phyloP scores from a whole-genome alignment of 495 filamentous ascomycete species.

The Penicillium coffeae region DNA sequence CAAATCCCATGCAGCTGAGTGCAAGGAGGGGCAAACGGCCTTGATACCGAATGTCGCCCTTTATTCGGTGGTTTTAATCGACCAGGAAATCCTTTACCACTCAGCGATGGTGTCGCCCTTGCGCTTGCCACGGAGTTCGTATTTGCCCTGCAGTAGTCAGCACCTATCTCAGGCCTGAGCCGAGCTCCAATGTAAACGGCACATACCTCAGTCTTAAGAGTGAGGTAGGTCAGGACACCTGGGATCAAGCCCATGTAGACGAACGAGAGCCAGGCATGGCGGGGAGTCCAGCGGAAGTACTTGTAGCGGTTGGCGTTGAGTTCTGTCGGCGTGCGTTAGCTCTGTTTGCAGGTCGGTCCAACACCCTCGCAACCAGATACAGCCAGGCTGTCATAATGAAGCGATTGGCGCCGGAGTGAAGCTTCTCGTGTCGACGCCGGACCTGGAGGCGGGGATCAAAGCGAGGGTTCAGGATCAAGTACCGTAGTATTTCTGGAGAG shows the following conservation, averaged over 20 bases:
- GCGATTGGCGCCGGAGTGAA: background rate
- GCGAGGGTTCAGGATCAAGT: slow-evolving; percentile 26
- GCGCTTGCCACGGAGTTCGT: slow-evolving; percentile 78
- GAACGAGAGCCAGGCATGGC: slow-evolving; percentile 75
- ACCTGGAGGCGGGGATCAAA: slow-evolving; percentile 1
- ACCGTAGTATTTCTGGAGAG: slow-evolving; percentile 72
- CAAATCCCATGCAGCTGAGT: no score
- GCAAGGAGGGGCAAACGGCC: no score
- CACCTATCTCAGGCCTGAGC: no score
- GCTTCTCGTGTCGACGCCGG: background rate
- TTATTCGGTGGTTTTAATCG: background rate
- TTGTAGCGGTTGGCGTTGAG: slow-evolving; percentile 83
- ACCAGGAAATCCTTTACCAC: slow-evolving; percentile 45
- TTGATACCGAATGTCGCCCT: background rate
- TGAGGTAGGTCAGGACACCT: slow-evolving; percentile 60
- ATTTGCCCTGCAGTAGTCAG: slow-evolving; percentile 76
- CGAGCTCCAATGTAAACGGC: no score
- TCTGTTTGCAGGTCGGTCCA: slow-evolving; percentile 7
- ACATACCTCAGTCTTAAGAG: slow-evolving; percentile 79
- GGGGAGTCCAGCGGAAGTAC: slow-evolving; percentile 89
- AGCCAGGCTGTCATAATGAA: background rate
- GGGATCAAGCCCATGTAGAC: slow-evolving; percentile 71
- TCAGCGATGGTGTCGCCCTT: slow-evolving; percentile 76
- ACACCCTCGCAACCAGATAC: background rate
- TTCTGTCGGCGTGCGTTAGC: slow-evolving; percentile 45